A percentile compares a stretch with the other conserved stretches of the same genome.
Evolutionary conservation across 2,329 filamentous ascomycete genomes (phyloP).

Genomic region (Claviceps sp.): DNA sequence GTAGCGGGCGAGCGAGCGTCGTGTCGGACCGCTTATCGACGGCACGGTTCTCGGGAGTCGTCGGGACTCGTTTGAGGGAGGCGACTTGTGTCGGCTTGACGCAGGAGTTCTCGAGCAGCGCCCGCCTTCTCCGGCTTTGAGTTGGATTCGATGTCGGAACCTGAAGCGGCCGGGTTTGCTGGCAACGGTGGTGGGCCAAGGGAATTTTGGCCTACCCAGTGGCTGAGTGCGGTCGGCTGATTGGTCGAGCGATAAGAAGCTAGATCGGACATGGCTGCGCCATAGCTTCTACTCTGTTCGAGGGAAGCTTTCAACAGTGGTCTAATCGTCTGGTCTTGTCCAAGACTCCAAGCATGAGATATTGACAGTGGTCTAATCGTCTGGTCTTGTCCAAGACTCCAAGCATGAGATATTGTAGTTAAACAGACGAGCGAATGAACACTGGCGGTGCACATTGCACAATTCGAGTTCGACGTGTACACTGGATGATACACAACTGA

Average conservation of each 20-base stretch:
- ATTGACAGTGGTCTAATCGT: neutral
- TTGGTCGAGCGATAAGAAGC: neutral
- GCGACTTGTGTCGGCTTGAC: neutral
- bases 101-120: too few relatives aligned
- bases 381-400: neutral
- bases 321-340: neutral
- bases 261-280: neutral
- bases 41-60: neutral
- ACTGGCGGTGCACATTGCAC: too few relatives aligned
- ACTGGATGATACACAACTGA: neutral
- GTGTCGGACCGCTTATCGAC: neutral
- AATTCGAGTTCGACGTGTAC: too few relatives aligned
- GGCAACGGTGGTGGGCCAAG: neutral
- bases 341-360: too few relatives aligned
- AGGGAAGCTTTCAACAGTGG: neutral
- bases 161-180: neutral
- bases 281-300: neutral
- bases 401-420: too few relatives aligned
- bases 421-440: too few relatives aligned
- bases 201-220: neutral
- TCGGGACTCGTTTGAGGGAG: neutral
- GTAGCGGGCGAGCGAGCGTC: neutral
- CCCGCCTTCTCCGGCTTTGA: too few relatives aligned
- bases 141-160: neutral
- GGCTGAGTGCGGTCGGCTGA: neutral